A percentile compares a stretch with the other conserved stretches of the same genome.
phyloP scores from a whole-genome alignment of 1,284 basidiomycete species.

The Xerocomus alliaceus region DNA sequence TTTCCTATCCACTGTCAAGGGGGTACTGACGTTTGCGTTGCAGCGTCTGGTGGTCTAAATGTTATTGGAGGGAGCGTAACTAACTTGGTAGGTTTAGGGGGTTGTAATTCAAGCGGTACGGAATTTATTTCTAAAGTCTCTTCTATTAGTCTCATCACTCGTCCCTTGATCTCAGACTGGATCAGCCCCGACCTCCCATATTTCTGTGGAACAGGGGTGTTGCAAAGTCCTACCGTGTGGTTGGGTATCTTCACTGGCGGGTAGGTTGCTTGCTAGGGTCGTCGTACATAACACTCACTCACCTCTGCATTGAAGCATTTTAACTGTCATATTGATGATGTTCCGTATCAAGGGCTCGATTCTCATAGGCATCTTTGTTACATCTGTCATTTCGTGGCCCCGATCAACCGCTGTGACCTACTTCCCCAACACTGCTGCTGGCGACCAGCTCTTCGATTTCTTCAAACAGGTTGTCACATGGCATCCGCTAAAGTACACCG shows the following conservation, averaged over 20 bases:
- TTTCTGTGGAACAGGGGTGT: slow-evolving; percentile 72
- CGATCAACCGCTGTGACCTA: slow-evolving; percentile 80
- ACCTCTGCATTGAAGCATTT: slow-evolving; percentile 54
- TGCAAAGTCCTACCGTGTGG: slow-evolving; percentile 84
- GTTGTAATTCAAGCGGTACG: slow-evolving; percentile 66
- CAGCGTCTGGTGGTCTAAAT: slow-evolving; percentile 70
- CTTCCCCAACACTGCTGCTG: slow-evolving; percentile 77
- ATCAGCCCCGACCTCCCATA: slow-evolving; percentile 50
- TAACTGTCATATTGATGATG: slow-evolving; percentile 81
- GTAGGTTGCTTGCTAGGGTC: slow-evolving; percentile 44
- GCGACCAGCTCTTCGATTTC: slow-evolving; percentile 80
- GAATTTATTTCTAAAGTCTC: neutral
- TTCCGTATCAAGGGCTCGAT: slow-evolving; percentile 88
- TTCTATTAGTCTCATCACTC: slow-evolving; percentile 2
- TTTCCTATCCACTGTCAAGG: neutral
- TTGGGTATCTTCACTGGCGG: slow-evolving; percentile 89
- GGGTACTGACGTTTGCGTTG: slow-evolving; percentile 13
- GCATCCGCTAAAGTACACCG: slow-evolving; percentile 65
- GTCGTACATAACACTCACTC: slow-evolving; percentile 19
- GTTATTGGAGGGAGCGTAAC: slow-evolving; percentile 79
- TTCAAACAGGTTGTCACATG: slow-evolving; percentile 89
- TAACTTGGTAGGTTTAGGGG: slow-evolving; percentile 83
- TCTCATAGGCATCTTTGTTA: slow-evolving; percentile 83
- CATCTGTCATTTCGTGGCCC: slow-evolving; percentile 90
- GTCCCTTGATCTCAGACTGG: slow-evolving; percentile 38